Evolutionary conservation across 345 rosid species (phyloP), one percentile per base, ranked within the genome.

Genomic region (Aquilaria yunnanensis): DNA sequence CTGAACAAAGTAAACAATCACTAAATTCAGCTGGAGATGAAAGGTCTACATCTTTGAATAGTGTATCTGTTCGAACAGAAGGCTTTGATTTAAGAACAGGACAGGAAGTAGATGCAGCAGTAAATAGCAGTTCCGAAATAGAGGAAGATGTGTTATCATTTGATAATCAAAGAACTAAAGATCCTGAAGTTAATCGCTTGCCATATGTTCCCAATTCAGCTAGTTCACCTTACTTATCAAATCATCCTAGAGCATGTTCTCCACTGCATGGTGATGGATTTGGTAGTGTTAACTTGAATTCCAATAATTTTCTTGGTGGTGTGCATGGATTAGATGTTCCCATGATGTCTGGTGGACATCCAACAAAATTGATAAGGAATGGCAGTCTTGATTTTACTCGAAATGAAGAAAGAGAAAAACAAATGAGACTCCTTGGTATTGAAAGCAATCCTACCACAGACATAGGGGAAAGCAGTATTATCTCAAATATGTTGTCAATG

Each of bases 401-500:
- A 58, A 77, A 56, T 68, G 82, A 75, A 61, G 70, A 51, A 48
- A 71, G 65, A 65, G 75, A 34, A 70, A 70, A 54, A 12, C 75
- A 65, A 63, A 60, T 57, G 64, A 63, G 70, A 32, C 32, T 54
- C 1, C 72, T 68, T 12, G 57, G 61, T 23, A 66, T 62, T 63
- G 76, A 69, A 48, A 66, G 70, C 60, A 66, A 64, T 60, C 66
- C 66, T 32, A 32, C 68, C 41, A 14, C 63, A 31, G 83, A 78
- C 73, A 70, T 59, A 37, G 80, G 86, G 62, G 96, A 93, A 76
- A 80, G 80, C 82, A 89, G 75, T 74, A 90, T 84, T 58, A 83
- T 90, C 43, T 87, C 98, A 54, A 80, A 84, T 66, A 85, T 90
- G 51, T 77, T 93, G 63, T 86, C 96, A 4, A 58, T 88, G 73